Conservation (phyloP, 2,329 filamentous ascomycete species). For the Septoria petroselini region DNA sequence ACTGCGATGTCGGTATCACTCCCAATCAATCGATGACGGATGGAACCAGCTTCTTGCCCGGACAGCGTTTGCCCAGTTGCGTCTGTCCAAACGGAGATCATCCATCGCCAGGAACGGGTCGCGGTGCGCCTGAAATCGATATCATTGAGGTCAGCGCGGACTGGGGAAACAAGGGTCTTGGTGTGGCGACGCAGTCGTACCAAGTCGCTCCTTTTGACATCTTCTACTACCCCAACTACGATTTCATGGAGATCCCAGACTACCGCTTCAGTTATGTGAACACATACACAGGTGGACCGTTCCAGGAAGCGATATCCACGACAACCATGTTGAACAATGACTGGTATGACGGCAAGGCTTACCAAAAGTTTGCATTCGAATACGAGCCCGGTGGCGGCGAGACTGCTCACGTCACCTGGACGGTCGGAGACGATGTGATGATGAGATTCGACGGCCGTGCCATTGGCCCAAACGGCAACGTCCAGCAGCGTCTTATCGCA, state of each 20-base stretch:
- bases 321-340: slow-evolving; percentile 54
- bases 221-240: slow-evolving; percentile 53
- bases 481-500: slow-evolving; percentile 48
- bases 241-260: slow-evolving; percentile 53
- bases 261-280: slow-evolving; percentile 50
- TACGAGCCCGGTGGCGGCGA: slow-evolving; percentile 50
- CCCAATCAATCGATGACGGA: slow-evolving; percentile 48
- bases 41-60: slow-evolving; percentile 45
- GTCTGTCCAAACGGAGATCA: slow-evolving; percentile 48
- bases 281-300: slow-evolving; percentile 53
- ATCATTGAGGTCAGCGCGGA: slow-evolving; percentile 49
- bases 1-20: slow-evolving; percentile 51
- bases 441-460: slow-evolving; percentile 53
- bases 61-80: slow-evolving; percentile 47
- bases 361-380: slow-evolving; percentile 57
- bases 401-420: slow-evolving; percentile 52
- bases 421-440: slow-evolving; percentile 51
- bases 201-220: slow-evolving; percentile 52
- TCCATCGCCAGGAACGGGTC: slow-evolving; percentile 47
- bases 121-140: slow-evolving; percentile 51
- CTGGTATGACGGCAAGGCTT: slow-evolving; percentile 55
- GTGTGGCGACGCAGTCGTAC: slow-evolving; percentile 49
- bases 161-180: slow-evolving; percentile 40
- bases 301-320: slow-evolving; percentile 56
- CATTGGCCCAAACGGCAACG: slow-evolving; percentile 54